These are phyloP conservation scores for Tricholoma furcatifolium DNA, from an alignment of 768 basidiomycete species.

Conservation along the genomic window DNA sequence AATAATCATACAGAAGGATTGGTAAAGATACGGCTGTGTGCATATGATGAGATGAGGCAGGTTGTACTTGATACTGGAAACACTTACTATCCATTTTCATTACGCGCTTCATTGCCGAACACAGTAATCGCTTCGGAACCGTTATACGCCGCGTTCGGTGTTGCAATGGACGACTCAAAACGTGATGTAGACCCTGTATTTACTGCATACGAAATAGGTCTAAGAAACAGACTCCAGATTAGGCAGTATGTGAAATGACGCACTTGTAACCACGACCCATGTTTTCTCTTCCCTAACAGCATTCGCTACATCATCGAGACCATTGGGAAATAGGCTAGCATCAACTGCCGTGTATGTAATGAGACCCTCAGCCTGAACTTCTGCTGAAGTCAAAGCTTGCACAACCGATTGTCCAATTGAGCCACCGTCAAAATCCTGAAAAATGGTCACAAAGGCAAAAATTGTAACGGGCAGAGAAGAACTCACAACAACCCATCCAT, in stretches of 20 bases:
- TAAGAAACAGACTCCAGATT: neutral
- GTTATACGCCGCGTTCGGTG: constrained; percentile 44
- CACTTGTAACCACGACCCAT: constrained; percentile 49
- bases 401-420: constrained; percentile 47
- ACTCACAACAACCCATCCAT: constrained; percentile 59
- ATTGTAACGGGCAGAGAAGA: neutral
- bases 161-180: constrained; percentile 33
- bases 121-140: constrained; percentile 49
- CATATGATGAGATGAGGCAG: neutral
- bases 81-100: constrained; percentile 59
- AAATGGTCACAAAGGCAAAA: neutral
- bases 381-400: constrained; percentile 30
- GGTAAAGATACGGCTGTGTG: constrained; percentile 33
- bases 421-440: constrained; percentile 61
- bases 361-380: constrained; percentile 20
- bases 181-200: constrained; percentile 38
- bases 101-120: constrained; percentile 48
- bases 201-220: constrained; percentile 25
- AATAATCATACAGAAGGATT: constrained; percentile 25
- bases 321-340: constrained; percentile 43
- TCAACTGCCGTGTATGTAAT: constrained; percentile 47
- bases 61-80: neutral
- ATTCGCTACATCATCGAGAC: constrained; percentile 38
- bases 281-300: constrained; percentile 48
- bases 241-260: too few relatives aligned